Percentiles rank a stretch among this genome's conserved stretches.
These are phyloP conservation scores for Elsinoe australis DNA, from an alignment of 2,329 filamentous ascomycete genomes.

Conservation along the genomic window DNA sequence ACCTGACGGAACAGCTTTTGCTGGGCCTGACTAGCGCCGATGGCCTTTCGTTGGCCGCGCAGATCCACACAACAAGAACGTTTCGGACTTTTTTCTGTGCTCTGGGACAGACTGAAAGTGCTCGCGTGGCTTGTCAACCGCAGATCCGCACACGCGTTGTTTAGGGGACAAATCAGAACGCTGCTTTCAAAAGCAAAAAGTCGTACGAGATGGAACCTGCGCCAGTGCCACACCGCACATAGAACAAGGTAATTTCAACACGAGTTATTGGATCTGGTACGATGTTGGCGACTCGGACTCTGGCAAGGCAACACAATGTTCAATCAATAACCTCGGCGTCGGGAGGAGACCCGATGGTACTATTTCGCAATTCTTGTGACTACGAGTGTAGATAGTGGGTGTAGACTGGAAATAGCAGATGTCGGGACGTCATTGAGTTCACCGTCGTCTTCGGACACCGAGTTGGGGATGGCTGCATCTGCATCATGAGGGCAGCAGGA, in stretches of 20 bases:
- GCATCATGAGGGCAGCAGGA: conserved; percentile 1
- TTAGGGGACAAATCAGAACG: conserved; percentile 6
- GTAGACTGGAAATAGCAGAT: background rate
- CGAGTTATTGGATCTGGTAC: conserved; percentile 4
- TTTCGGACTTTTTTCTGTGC: background rate
- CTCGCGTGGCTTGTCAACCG: conserved; percentile 15
- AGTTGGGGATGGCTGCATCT: conserved; percentile 15
- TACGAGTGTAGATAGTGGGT: background rate
- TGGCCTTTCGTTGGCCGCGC: conserved; percentile 15
- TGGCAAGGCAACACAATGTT: background rate
- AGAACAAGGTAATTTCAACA: conserved; percentile 3
- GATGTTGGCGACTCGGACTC: background rate
- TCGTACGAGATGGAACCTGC: conserved; percentile 10
- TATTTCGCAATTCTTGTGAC: too few relatives aligned
- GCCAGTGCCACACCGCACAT: too few relatives aligned
- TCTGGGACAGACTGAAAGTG: too few relatives aligned
- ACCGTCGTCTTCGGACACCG: conserved; percentile 12
- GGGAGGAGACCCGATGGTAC: conserved; percentile 15
- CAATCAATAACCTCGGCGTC: conserved; percentile 1
- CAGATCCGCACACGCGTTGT: background rate
- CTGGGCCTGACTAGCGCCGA: conserved; percentile 16
- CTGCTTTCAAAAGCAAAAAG: background rate
- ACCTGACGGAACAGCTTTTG: too few relatives aligned
- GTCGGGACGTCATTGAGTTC: conserved; percentile 14
- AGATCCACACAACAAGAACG: conserved; percentile 14